Base-by-base conservation (phyloP, 2,329 filamentous ascomycete species). In the Sarocladium brachiariae region DNA sequence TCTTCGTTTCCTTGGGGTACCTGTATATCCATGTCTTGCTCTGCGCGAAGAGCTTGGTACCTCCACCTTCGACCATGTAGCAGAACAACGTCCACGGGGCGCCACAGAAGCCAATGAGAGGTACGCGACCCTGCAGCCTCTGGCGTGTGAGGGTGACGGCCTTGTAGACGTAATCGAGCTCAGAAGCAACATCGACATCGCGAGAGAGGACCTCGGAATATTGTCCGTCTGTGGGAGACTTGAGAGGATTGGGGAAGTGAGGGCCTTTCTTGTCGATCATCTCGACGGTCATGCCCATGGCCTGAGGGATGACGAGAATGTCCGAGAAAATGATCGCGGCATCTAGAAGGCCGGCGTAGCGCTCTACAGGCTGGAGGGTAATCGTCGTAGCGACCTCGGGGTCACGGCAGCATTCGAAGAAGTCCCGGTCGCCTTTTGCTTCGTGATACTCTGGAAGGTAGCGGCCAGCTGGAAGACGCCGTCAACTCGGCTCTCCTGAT, bases 241-340 rank as follows among this genome's bases (percentile, higher is more conserved):
- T 76, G 53, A 99, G 76, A 13, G 93, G 93, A 43, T 86, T 74
- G 0, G 93, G 93, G 67, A 99, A 99, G 66, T 95, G 88, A 10
- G 93, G 93, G 0, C 93, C 93, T 69, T 96, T 95, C 72, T 93
- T 95, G 68, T 96, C 91, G 10, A 97, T 78, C 93, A 99, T 99
- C 68, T 97, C 87, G 24, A 99, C 93, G n/a, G 78, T 77, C 93
- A 99, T 99, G 1, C 93, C 93, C 82, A 99, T 88, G 27, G 93
- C 93, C 72, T 99, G 93, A 0, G 93, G 93, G 55, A 99, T 91
- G 41, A 99, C 93, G 33, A 99, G 81, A 57, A 99, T 99, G 66
- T 99, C 93, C 51, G 89, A 96, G 77, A 99, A 99, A 68, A 99
- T 99, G 63, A 99, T 99, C 53, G 93, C 91, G 24, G 90, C 92